Evolutionary conservation across 75 land plant species (phyloP).

Genomic region (Adiantum capillusveneris): DNA sequence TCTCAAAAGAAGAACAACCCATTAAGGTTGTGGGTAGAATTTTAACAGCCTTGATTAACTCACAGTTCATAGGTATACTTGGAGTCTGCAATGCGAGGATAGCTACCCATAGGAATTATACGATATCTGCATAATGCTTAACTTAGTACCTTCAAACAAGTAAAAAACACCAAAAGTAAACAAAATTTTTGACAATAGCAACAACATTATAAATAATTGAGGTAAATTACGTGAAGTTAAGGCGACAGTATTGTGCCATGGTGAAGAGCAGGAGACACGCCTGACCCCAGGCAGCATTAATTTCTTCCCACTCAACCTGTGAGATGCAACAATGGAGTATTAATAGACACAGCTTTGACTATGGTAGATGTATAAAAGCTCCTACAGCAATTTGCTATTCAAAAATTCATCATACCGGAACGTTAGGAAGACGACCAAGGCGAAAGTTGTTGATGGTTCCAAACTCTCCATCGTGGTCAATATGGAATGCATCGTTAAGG

Average conservation of each 20-base stretch:
- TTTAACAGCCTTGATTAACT: no score
- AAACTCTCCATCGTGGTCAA: conserved; percentile 90
- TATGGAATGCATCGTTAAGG: conserved; percentile 91
- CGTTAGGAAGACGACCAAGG: conserved; percentile 82
- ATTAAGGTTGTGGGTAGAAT: no score
- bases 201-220: no score
- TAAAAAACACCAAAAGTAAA: neutral
- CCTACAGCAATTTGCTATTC: no score
- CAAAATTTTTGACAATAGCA: no score
- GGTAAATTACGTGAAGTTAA: conserved; percentile 78
- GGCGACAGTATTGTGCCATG: conserved; percentile 78
- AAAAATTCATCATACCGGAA: conserved; percentile 47
- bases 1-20: no score
- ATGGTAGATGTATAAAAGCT: no score
- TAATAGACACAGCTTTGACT: no score
- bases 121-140: conserved; percentile 36
- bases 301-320: conserved; percentile 99
- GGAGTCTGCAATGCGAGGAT: conserved; percentile 76
- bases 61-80: conserved; percentile 87
- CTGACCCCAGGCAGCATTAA: conserved; percentile 99
- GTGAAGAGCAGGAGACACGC: conserved; percentile 93
- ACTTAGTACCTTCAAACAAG: neutral
- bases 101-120: conserved; percentile 97
- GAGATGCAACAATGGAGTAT: no score
- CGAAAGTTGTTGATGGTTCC: conserved; percentile 97